A percentile compares a stretch with the other conserved stretches of the same genome.
These are phyloP conservation scores for Lenwebbia sp. DNA, from an alignment of 345 rosid species.

Conservation along the genomic window DNA sequence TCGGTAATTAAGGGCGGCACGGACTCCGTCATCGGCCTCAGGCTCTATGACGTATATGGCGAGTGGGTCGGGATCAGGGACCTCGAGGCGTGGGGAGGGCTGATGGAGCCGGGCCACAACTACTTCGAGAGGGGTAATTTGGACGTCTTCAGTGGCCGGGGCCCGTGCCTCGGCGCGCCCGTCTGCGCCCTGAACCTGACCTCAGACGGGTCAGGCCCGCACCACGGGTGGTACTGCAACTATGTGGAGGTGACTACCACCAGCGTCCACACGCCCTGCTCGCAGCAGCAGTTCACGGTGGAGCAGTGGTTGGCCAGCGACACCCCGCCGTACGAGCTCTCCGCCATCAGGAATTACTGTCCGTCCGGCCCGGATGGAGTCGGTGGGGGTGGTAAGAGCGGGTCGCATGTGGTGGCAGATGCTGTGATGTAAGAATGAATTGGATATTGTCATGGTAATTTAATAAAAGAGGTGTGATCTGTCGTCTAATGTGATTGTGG, in stretches of 20 bases:
- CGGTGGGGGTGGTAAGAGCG: neutral
- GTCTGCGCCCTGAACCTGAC: slow-evolving; percentile 64
- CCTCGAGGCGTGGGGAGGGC: slow-evolving; percentile 73
- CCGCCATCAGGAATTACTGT: slow-evolving; percentile 42
- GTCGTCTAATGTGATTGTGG: neutral
- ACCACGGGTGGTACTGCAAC: slow-evolving; percentile 86
- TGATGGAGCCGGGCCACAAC: slow-evolving; percentile 62
- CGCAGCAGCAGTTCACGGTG: slow-evolving; percentile 43
- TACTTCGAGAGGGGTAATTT: slow-evolving; percentile 89
- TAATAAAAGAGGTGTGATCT: neutral
- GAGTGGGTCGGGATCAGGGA: slow-evolving; percentile 23
- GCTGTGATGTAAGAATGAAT: neutral
- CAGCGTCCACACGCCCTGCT: slow-evolving; percentile 45
- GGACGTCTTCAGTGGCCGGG: slow-evolving; percentile 78
- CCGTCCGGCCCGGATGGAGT: neutral
- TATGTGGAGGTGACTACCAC: slow-evolving; percentile 69
- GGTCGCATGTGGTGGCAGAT: neutral
- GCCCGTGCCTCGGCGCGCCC: slow-evolving; percentile 37
- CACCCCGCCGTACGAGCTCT: slow-evolving; percentile 50
- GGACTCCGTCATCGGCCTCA: slow-evolving; percentile 51
- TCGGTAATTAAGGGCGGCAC: slow-evolving; percentile 78
- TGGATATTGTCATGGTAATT: neutral
- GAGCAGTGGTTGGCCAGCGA: slow-evolving; percentile 92
- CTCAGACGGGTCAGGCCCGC: slow-evolving; percentile 64
- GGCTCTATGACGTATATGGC: slow-evolving; percentile 39